Base-by-base conservation (phyloP, 805 yeast genomes). In the Jamesozyma jinghongensis region DNA sequence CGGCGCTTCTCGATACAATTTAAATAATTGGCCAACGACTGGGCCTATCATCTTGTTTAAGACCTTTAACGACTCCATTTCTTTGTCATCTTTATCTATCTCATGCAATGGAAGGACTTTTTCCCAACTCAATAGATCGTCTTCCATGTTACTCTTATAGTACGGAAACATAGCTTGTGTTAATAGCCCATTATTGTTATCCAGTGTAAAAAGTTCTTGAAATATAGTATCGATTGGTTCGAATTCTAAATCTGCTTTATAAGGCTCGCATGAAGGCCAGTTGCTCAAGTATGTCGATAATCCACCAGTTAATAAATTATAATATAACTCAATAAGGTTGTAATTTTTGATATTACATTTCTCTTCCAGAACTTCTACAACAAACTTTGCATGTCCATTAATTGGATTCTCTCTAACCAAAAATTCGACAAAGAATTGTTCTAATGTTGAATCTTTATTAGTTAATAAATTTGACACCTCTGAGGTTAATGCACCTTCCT, bases 1-100 rank as follows among this genome's bases (percentile, higher is more conserved):
- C 19, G 84, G 82, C 0, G 95, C 88, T 50, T 87, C 96, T 44
- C 92, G 74, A 56, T 80, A 81, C 13, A 85, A 67, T 36, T 75
- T 72, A 61, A 75, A 87, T 40, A 87, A 56, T 37, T 72, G 74
- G 25, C 74, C 65, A 5, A 78, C 52, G 3, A 75, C 63, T 1
- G 87, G 87, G 17, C 71, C 74, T 35, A 73, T 49, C 1, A 57
- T 34, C 34, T 61, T 54, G 47, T 63, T 63, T 19, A 73, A 45
- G 30, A 54, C 48, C 18, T 45, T 44, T 45, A 56, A 35, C 18
- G 45, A 38, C 35, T 40, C 51, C 27, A 40, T 40, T 10, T 50
- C 50, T 7, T 22, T 22, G 26, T 22, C 26, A 12, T 54, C 48
- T 4, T 25, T 6, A 2, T 45, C 46, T 2, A 45, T 38, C 2